Conservation (phyloP, 2,329 filamentous ascomycete genomes). For the Colletotrichum nymphaeae region DNA sequence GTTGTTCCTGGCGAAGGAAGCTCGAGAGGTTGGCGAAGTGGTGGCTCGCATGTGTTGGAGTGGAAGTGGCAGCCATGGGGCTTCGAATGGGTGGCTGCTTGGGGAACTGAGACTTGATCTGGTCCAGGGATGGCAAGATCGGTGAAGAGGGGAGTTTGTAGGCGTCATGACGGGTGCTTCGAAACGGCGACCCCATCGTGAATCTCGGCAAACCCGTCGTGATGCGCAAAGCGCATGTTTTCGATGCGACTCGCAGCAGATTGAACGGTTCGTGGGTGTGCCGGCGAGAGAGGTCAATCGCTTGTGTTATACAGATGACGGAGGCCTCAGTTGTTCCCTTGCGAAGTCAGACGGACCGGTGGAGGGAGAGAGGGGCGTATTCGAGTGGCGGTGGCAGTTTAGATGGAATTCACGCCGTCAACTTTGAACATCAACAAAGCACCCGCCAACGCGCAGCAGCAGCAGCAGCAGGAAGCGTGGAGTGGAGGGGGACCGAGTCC, state of each 20-base stretch:
- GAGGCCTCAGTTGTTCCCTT: neutral
- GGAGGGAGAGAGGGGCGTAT: neutral
- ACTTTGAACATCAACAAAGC: slow-evolving; percentile 15
- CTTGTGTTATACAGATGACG: neutral
- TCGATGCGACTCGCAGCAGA: slow-evolving; percentile 43
- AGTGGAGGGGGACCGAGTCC: neutral
- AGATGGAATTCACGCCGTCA: neutral
- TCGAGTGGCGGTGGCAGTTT: slow-evolving; percentile 2
- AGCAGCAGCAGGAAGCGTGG: neutral
- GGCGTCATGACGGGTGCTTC: slow-evolving; percentile 44
- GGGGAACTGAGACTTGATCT: slow-evolving; percentile 55
- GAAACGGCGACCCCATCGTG: slow-evolving; percentile 47
- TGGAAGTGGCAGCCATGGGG: neutral
- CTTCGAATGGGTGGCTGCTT: slow-evolving; percentile 10
- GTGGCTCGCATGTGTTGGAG: neutral
- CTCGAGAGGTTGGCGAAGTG: slow-evolving; percentile 1
- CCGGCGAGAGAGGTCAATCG: neutral
- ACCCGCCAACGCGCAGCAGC: neutral
- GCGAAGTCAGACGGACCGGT: neutral
- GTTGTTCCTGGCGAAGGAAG: slow-evolving; percentile 22
- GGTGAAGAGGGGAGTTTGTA: slow-evolving; percentile 60
- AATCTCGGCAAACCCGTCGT: slow-evolving; percentile 45
- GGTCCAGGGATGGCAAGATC: slow-evolving; percentile 63
- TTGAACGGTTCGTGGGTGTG: slow-evolving; percentile 32
- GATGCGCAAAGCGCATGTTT: slow-evolving; percentile 62